phyloP scores from a whole-genome alignment of 2,329 filamentous ascomycete species.

The Aspergillus melleus region DNA sequence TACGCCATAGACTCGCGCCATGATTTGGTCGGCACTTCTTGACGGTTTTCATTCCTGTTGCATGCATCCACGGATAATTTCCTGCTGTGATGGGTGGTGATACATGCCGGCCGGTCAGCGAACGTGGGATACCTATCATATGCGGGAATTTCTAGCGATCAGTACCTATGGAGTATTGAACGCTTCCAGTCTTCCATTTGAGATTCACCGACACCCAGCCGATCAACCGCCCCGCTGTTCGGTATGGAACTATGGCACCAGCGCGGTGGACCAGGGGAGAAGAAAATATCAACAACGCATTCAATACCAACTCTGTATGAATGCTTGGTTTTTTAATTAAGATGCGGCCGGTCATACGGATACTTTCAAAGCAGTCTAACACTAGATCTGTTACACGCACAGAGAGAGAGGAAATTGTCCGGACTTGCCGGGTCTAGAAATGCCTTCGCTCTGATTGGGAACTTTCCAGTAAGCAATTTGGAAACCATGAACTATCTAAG shows the following conservation, averaged over 20 bases:
- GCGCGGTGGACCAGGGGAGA: not conserved
- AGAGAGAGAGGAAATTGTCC: not conserved
- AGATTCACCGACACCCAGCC: no score
- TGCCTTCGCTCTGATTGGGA: not conserved
- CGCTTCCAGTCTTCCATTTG: no score
- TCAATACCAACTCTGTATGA: not conserved
- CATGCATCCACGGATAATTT: not conserved
- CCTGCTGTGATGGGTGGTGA: no score
- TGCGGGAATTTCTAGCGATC: no score
- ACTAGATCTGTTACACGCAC: not conserved
- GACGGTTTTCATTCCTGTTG: not conserved
- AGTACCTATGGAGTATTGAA: no score
- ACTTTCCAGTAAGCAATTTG: not conserved
- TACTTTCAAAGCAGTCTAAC: not conserved
- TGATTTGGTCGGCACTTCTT: not conserved
- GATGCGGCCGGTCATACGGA: not conserved
- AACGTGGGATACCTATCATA: no score
- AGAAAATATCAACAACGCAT: not conserved
- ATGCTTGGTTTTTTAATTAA: not conserved
- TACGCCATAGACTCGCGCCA: not conserved
- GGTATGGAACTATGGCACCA: no score
- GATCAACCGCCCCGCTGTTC: not conserved
- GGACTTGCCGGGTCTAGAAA: not conserved
- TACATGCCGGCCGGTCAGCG: not conserved
- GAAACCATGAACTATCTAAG: not conserved